phyloP scores from a whole-genome alignment of 2,329 filamentous ascomycete genomes.

The Podosphaera fusca region DNA sequence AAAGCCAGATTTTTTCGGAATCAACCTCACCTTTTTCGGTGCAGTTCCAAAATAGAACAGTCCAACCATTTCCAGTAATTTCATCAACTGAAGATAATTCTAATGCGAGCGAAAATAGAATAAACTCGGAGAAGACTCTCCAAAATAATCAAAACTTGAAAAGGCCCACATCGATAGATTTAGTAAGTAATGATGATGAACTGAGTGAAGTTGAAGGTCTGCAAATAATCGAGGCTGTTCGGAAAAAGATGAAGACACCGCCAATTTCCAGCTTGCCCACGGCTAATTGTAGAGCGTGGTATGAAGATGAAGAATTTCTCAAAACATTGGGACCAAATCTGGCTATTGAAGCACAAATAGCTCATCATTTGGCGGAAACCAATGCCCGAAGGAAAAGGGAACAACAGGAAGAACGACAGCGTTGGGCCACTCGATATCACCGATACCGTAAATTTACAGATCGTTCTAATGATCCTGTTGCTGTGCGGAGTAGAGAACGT shows the following conservation, averaged over 20 bases:
- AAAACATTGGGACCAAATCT: constrained; percentile 7
- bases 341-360: constrained; percentile 6
- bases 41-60: background rate
- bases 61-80: background rate
- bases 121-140: background rate
- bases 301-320: constrained; percentile 10
- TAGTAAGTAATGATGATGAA: constrained; percentile 8
- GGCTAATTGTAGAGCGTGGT: constrained; percentile 8
- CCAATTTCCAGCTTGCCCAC: constrained; percentile 11
- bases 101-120: background rate
- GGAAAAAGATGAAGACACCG: constrained; percentile 15
- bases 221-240: constrained; percentile 10
- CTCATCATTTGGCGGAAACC: constrained; percentile 5
- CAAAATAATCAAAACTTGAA: background rate
- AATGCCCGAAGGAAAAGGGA: constrained; percentile 6
- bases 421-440: constrained; percentile 11
- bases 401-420: constrained; percentile 9
- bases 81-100: background rate
- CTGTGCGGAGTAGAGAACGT: constrained; percentile 12
- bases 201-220: constrained; percentile 8
- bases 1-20: background rate
- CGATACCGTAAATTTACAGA: constrained; percentile 13
- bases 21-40: background rate
- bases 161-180: background rate
- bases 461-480: constrained; percentile 11